Conservation (phyloP, 108 stramenopile species). For the Fragilariopsis cylindrus region DNA sequence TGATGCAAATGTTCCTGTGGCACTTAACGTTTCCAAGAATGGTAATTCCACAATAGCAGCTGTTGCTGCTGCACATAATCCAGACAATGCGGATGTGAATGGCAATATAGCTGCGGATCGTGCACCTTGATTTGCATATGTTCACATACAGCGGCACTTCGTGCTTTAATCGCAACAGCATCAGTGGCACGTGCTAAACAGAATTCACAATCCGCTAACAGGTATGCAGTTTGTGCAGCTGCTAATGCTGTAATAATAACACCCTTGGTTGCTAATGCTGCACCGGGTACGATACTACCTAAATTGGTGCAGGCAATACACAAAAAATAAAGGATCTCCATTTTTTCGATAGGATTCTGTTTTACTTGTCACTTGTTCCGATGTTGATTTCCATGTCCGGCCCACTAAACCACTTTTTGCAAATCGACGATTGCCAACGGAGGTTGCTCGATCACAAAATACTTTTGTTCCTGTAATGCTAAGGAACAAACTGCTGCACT, state of each 20-base stretch:
- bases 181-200: constrained; percentile 73
- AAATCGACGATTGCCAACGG: constrained; percentile 87
- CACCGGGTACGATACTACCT: constrained; percentile 75
- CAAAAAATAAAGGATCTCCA: constrained; percentile 69
- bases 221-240: constrained; percentile 85
- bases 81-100: constrained; percentile 83
- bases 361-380: constrained; percentile 69
- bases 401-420: constrained; percentile 69
- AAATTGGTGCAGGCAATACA: constrained; percentile 80
- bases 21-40: constrained; percentile 62
- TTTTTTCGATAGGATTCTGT: constrained; percentile 42
- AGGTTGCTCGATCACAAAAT: constrained; percentile 63
- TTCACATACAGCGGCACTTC: constrained; percentile 88
- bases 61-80: constrained; percentile 86
- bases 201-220: constrained; percentile 72
- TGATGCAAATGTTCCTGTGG: constrained; percentile 38
- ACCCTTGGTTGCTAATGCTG: constrained; percentile 64
- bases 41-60: constrained; percentile 89
- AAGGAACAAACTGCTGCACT: constrained; percentile 72
- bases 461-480: constrained; percentile 67
- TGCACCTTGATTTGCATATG: constrained; percentile 91
- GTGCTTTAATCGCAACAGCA: constrained; percentile 84
- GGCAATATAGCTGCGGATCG: constrained; percentile 84
- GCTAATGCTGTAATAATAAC: constrained; percentile 81
- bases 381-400: constrained; percentile 72